Evolutionary conservation across 352 stramenopile genomes (phyloP).

Genomic region (Pythium oligandrum): DNA sequence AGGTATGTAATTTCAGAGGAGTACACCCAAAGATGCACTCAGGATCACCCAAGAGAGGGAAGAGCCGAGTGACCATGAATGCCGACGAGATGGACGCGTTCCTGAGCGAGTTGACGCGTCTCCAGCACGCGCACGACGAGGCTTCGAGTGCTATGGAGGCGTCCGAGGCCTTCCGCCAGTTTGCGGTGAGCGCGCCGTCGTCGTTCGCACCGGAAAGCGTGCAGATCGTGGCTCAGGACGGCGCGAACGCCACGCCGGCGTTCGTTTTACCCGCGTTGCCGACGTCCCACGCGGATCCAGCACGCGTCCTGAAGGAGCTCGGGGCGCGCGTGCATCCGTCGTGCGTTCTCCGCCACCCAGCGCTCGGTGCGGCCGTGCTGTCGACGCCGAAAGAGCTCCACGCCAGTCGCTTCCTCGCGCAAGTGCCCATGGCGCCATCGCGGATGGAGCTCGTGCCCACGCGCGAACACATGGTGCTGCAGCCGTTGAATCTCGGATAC

Average conservation of each 20-base stretch:
- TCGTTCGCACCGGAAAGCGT: conserved; percentile 36
- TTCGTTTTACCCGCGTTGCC: conserved; percentile 44
- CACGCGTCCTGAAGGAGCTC: conserved; percentile 20
- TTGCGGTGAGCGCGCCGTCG: conserved; percentile 40
- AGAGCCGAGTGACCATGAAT: conserved; percentile 6
- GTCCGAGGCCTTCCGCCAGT: conserved; percentile 30
- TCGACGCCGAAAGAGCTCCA: conserved; percentile 28
- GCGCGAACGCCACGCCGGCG: neutral
- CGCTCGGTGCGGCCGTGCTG: conserved; percentile 16
- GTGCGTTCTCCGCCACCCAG: conserved; percentile 12
- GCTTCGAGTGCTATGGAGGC: neutral
- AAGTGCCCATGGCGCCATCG: conserved; percentile 60
- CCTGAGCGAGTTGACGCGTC: conserved; percentile 14
- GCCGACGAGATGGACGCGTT: conserved; percentile 17
- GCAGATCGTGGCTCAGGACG: conserved; percentile 31
- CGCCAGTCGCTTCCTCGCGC: conserved; percentile 58
- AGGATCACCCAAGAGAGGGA: no score
- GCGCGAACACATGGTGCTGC: conserved; percentile 37
- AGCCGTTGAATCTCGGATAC: conserved; percentile 53
- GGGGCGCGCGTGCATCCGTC: conserved; percentile 23
- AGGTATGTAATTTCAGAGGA: no score
- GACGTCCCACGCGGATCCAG: conserved; percentile 26
- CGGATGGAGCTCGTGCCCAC: conserved; percentile 50
- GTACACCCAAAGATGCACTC: no score
- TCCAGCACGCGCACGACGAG: conserved; percentile 1